A percentile compares a stretch with the other conserved stretches of the same genome.
These are phyloP conservation scores for Marvania coccoides DNA, from an alignment of 139 green algal genomes.

Conservation along the genomic window DNA sequence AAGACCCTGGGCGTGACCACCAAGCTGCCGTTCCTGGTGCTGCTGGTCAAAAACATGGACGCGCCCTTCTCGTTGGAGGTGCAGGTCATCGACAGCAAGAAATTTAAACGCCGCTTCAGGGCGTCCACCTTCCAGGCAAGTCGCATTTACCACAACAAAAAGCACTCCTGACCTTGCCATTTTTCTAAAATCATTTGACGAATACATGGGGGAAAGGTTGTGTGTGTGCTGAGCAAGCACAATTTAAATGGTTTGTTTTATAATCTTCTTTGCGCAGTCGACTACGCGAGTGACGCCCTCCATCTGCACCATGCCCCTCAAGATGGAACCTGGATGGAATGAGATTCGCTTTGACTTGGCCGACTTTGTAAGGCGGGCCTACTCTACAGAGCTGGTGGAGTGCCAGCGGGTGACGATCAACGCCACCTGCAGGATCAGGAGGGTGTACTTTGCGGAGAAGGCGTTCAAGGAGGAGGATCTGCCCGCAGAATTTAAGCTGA, in stretches of 20 bases:
- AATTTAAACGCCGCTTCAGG: constrained; percentile 86
- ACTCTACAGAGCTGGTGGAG: constrained; percentile 49
- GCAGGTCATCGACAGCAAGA: constrained; percentile 96
- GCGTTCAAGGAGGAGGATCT: constrained; percentile 97
- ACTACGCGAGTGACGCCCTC: constrained; percentile 93
- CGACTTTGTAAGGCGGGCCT: constrained; percentile 77
- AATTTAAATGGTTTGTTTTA: too few species aligned
- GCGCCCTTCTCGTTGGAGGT: constrained; percentile 98
- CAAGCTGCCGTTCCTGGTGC: constrained; percentile 96
- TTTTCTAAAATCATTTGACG: not conserved
- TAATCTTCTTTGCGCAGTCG: constrained; percentile 43
- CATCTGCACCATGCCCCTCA: constrained; percentile 97
- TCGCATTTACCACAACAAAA: not conserved
- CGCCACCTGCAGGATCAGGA: constrained; percentile 88
- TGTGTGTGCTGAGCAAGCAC: too few species aligned
- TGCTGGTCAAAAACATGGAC: constrained; percentile 98
- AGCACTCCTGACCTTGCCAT: not conserved
- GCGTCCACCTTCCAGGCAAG: constrained; percentile 95
- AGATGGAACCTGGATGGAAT: constrained; percentile 93
- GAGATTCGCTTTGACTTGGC: constrained; percentile 93
- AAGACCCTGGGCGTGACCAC: constrained; percentile 93
- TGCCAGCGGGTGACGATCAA: constrained; percentile 89
- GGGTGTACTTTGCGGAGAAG: constrained; percentile 94
- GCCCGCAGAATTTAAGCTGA: constrained; percentile 77
- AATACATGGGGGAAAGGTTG: not conserved